A percentile compares a stretch with the other conserved stretches of the same genome.
Conservation (phyloP, 2,329 filamentous ascomycete species). For the Clonostachys chloroleuca region DNA sequence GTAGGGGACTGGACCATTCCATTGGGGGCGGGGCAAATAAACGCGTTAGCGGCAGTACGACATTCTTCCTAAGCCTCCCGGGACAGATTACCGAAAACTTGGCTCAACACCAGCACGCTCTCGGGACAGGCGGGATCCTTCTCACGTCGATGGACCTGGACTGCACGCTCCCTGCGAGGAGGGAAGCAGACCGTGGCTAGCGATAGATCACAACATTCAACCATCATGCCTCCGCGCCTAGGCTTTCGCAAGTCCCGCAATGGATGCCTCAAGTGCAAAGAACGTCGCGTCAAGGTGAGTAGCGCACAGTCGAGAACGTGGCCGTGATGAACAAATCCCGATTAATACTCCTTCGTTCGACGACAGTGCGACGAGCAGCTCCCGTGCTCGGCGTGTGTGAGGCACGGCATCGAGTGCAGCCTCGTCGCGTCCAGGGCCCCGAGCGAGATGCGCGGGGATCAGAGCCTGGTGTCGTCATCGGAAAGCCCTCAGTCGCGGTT, state of each 20-base stretch:
- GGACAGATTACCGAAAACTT: no score
- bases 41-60: no score
- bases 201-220: no score
- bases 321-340: not conserved
- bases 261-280: constrained; percentile 4
- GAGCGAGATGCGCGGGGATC: not conserved
- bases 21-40: no score
- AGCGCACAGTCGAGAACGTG: not conserved
- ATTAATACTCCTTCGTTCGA: not conserved
- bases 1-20: no score
- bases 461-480: not conserved
- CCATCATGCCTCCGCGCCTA: not conserved
- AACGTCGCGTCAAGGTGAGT: constrained; percentile 2
- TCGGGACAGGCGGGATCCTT: no score
- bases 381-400: constrained; percentile 28
- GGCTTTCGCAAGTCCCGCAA: constrained; percentile 3
- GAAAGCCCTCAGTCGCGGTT: not conserved
- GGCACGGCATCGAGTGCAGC: constrained; percentile 26
- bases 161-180: no score
- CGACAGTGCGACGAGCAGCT: constrained; percentile 27
- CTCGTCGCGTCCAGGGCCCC: constrained; percentile 6
- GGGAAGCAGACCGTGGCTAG: no score
- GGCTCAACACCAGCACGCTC: no score
- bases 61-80: no score
- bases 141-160: no score